These are phyloP conservation scores for Thymus mandschuricus DNA, from an alignment of 257 asterid species.

Conservation along the genomic window DNA sequence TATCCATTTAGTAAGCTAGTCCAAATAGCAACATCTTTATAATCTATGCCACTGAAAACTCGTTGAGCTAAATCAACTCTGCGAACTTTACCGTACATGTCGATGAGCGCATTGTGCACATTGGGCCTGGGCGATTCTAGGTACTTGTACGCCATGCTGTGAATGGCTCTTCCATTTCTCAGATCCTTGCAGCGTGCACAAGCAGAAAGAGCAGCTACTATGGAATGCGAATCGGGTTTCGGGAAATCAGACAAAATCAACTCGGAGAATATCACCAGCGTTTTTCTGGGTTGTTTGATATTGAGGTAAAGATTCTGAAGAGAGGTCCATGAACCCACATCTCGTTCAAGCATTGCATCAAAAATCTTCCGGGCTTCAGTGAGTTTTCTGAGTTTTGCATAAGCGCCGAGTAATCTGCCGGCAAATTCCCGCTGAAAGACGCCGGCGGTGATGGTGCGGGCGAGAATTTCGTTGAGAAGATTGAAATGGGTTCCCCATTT, in stretches of 20 bases:
- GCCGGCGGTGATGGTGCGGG: constrained; percentile 45
- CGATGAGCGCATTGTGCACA: constrained; percentile 67
- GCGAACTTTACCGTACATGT: constrained; percentile 63
- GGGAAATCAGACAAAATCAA: constrained; percentile 36
- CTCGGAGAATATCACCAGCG: constrained; percentile 46
- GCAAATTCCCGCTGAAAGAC: constrained; percentile 47
- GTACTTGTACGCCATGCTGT: constrained; percentile 58
- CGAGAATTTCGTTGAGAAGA: constrained; percentile 57
- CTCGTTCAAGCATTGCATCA: constrained; percentile 53
- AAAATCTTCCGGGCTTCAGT: constrained; percentile 51
- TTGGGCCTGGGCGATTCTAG: constrained; percentile 46
- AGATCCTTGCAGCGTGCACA: constrained; percentile 59
- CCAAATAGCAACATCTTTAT: constrained; percentile 71
- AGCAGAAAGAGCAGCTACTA: constrained; percentile 71
- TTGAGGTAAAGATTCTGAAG: constrained; percentile 61
- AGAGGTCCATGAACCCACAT: constrained; percentile 70
- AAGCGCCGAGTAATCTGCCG: constrained; percentile 52
- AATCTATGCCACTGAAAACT: constrained; percentile 48
- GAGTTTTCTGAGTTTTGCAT: constrained; percentile 47
- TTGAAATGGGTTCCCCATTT: constrained; percentile 42
- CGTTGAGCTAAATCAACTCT: constrained; percentile 49
- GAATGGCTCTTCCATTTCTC: constrained; percentile 53
- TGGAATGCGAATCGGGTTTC: constrained; percentile 65
- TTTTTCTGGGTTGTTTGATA: constrained; percentile 50
- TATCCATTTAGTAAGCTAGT: constrained; percentile 74